Conservation (phyloP, 2,329 filamentous ascomycete genomes). For the Talaromyces islandicus region DNA sequence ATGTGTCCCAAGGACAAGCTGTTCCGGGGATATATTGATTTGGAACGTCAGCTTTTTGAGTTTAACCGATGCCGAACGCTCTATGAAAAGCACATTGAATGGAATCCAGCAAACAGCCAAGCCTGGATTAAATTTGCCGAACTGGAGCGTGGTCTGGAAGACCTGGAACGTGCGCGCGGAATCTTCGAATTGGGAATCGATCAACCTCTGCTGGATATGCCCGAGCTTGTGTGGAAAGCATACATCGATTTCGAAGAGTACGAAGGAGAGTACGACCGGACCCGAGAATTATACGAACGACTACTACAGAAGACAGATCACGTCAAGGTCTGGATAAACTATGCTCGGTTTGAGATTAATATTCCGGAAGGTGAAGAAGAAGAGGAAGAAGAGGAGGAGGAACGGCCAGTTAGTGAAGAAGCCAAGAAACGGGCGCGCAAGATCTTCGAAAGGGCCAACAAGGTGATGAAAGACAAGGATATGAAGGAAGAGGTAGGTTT, state of each 20-base stretch:
- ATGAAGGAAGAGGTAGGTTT: constrained; percentile 72
- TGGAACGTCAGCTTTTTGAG: constrained; percentile 91
- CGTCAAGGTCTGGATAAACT: constrained; percentile 98
- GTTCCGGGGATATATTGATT: constrained; percentile 86
- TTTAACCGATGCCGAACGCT: constrained; percentile 85
- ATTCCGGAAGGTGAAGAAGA: constrained; percentile 68
- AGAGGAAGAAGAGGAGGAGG: constrained; percentile 46
- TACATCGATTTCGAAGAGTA: constrained; percentile 99
- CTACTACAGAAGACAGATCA: constrained; percentile 93
- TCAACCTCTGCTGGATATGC: constrained; percentile 87
- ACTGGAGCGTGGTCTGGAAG: constrained; percentile 84
- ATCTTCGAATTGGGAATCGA: constrained; percentile 88
- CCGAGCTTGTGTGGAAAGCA: constrained; percentile 92
- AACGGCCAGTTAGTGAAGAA: constrained; percentile 64
- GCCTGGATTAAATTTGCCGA: constrained; percentile 97
- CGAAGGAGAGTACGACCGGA: constrained; percentile 81
- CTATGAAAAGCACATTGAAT: constrained; percentile 91
- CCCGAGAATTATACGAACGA: constrained; percentile 78
- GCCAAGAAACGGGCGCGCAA: constrained; percentile 76
- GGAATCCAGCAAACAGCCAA: constrained; percentile 82
- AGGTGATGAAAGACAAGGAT: constrained; percentile 79
- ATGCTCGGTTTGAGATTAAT: constrained; percentile 97
- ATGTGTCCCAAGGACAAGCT: constrained; percentile 95
- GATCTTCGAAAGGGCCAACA: constrained; percentile 80
- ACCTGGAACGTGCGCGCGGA: constrained; percentile 76